Evolutionary conservation across 805 yeast species (phyloP).

Genomic region (Kodamaea jinghongensis): DNA sequence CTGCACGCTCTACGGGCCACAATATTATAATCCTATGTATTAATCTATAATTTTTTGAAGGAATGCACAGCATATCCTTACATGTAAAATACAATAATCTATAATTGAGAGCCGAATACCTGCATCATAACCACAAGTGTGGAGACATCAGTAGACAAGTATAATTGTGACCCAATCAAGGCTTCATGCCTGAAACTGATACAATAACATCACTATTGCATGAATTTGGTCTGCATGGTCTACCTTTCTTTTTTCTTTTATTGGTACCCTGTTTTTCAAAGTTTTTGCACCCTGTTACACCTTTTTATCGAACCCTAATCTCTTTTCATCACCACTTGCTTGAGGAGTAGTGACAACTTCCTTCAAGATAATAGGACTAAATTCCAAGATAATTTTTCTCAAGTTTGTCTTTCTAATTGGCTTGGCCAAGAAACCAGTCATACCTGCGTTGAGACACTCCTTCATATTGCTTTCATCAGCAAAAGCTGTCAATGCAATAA

Average conservation of each 20-base stretch:
- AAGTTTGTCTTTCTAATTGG: constrained; percentile 77
- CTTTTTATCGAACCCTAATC: constrained; percentile 19
- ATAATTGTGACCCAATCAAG: too few species aligned
- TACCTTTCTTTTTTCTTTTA: too few species aligned
- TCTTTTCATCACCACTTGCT: constrained; percentile 26
- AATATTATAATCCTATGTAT: too few species aligned
- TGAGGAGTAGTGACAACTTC: constrained; percentile 37
- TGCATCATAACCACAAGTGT: too few species aligned
- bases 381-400: constrained; percentile 51
- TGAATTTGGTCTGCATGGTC: too few species aligned
- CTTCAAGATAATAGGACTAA: constrained; percentile 36
- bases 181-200: too few species aligned
- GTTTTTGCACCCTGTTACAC: background rate
- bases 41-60: background rate
- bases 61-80: too few species aligned
- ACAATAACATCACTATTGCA: too few species aligned
- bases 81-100: background rate
- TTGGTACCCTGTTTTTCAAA: background rate
- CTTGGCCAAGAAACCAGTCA: constrained; percentile 87
- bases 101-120: too few species aligned
- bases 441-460: constrained; percentile 85
- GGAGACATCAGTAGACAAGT: too few species aligned
- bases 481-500: constrained; percentile 92
- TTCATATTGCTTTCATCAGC: constrained; percentile 89
- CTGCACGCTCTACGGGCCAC: too few species aligned